Conservation (phyloP, 352 stramenopile species). For the Peronospora farinosa region DNA sequence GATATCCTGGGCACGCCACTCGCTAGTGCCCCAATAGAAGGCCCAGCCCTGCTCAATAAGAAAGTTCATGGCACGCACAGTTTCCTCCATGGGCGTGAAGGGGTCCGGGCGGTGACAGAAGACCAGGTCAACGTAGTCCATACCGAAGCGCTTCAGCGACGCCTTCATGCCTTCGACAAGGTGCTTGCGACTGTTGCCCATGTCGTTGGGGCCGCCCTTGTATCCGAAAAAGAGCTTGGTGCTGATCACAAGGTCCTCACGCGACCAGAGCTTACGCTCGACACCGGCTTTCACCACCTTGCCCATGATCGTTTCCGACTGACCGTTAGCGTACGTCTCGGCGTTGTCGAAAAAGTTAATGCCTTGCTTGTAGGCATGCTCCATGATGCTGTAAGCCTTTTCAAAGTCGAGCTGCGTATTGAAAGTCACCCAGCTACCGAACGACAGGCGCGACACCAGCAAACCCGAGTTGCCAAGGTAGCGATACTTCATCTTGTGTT, state of each 20-base stretch:
- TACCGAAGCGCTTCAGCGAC: constrained; percentile 47
- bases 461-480: constrained; percentile 49
- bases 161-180: constrained; percentile 58
- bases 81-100: constrained; percentile 62
- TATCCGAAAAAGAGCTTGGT: constrained; percentile 66
- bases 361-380: constrained; percentile 52
- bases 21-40: constrained; percentile 65
- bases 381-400: constrained; percentile 56
- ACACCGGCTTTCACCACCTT: constrained; percentile 48
- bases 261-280: constrained; percentile 34
- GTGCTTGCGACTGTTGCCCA: constrained; percentile 45
- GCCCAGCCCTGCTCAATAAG: constrained; percentile 37
- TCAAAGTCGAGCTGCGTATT: constrained; percentile 44
- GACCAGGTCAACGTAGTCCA: constrained; percentile 60
- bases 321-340: constrained; percentile 43
- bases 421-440: constrained; percentile 49
- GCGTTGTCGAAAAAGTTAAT: constrained; percentile 72
- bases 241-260: constrained; percentile 58
- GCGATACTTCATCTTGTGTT: constrained; percentile 58
- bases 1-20: constrained; percentile 64
- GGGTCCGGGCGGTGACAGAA: constrained; percentile 67
- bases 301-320: constrained; percentile 50
- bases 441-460: constrained; percentile 46
- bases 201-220: constrained; percentile 31
- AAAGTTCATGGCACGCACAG: constrained; percentile 63